Evolutionary conservation across 306 rosid species (phyloP).

Genomic region (Vicia villosa): DNA sequence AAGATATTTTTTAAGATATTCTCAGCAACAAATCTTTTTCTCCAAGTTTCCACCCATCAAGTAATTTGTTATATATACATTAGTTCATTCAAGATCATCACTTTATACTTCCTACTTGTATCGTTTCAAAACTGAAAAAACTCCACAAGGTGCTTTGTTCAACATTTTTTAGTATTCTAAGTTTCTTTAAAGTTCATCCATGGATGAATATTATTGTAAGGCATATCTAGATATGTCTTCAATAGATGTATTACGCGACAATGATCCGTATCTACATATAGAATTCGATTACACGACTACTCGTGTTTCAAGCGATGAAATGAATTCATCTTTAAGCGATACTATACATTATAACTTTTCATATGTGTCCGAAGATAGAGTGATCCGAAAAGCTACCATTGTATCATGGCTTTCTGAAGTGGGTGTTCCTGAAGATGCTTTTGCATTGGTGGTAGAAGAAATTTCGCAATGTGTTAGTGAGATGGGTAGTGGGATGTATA

Average conservation of each 20-base stretch:
- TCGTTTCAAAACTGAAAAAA: too few species aligned
- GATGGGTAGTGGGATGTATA: background rate
- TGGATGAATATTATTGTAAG: background rate
- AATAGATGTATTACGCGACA: background rate
- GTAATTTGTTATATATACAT: too few species aligned
- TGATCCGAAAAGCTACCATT: background rate
- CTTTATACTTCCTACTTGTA: too few species aligned
- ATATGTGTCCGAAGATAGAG: background rate
- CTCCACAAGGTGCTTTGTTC: too few species aligned
- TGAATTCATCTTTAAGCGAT: background rate
- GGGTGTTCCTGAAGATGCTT: background rate
- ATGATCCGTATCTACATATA: background rate
- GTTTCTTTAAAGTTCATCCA: background rate
- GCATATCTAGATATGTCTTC: background rate
- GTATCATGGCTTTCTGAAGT: background rate
- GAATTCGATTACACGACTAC: background rate
- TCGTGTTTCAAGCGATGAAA: background rate
- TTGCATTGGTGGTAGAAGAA: background rate
- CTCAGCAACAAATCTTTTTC: too few species aligned
- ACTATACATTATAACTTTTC: background rate
- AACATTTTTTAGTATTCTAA: too few species aligned
- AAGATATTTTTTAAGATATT: too few species aligned
- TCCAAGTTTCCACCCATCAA: too few species aligned
- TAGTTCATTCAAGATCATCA: too few species aligned
- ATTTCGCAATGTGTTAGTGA: background rate